Evolutionary conservation across 371 early-diverging fungal genomes (phyloP), one percentile per base, ranked within the genome.

Genomic region (Lichtheimia ornata): DNA sequence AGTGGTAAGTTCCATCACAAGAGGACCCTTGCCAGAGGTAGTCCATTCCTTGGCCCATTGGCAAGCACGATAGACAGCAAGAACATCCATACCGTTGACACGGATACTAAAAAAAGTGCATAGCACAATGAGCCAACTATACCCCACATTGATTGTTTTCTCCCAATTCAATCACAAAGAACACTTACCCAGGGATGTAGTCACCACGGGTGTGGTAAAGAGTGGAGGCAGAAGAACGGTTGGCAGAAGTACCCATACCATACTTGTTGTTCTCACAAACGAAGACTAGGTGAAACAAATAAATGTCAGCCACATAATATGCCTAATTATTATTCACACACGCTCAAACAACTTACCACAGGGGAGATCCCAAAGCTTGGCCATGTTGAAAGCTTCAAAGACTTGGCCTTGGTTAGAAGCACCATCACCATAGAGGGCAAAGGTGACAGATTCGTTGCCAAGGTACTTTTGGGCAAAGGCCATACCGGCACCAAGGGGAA

Each of bases 351-450:
- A 35, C 35, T 35, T 35, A 35, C 35, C 35, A 56, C 89, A 85
- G 28, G 99, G 99, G 56, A 99, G 88, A 58, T 94, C 91, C 98
- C 98, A 99, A 41, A 99, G 88, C 86, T 94, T 94, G 71, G 99
- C 97, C 97, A 99, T 98, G 87, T 99, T 99, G 85, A 88, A 97
- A 52, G 98, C 91, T 85, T 99, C 99, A 73, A 97, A 98, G 47
- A 99, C 95, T 79, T 99, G 99, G 58, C 99, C 99, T 84, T 99
- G 99, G 89, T 99, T 99, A 50, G 99, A 89, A 5, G 99, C 99
- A 72, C 99, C 99, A 81, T 99, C 99, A 66, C 99, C 99, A 76
- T 98, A 99, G 28, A 99, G 85, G 45, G 94, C 77, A 70, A 99
- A 93, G 28, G 94, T 92, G 76, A 91, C 91, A n/a, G 91, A 81